phyloP scores from a whole-genome alignment of 176 grass and related monocot genomes.

The Guadua angustifolia region DNA sequence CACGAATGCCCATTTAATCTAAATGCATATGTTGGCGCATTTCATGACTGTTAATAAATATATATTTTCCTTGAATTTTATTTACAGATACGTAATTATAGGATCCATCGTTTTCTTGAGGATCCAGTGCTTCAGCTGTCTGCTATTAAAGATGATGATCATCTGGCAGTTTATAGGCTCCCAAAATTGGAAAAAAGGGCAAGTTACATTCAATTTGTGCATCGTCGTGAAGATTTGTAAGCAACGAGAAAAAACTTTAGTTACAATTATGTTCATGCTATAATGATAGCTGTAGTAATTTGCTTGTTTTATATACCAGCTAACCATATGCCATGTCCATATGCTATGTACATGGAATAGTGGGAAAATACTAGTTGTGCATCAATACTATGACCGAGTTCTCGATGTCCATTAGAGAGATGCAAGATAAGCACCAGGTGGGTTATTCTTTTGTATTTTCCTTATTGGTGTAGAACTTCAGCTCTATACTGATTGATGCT shows the following conservation, averaged over 20 bases:
- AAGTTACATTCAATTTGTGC: conserved; percentile 91
- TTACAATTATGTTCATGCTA: conserved; percentile 27
- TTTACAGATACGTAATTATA: conserved; percentile 82
- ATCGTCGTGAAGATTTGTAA: conserved; percentile 87
- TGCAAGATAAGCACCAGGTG: conserved; percentile 91
- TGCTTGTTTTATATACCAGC: conserved; percentile 27
- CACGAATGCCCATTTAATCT: conserved; percentile 18
- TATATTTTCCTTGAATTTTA: conserved; percentile 37
- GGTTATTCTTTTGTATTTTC: background rate
- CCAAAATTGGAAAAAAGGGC: conserved; percentile 72
- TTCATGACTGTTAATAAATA: conserved; percentile 36
- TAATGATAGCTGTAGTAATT: conserved; percentile 13
- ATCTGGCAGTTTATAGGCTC: conserved; percentile 83
- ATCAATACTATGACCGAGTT: conserved; percentile 77
- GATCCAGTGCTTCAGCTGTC: conserved; percentile 85
- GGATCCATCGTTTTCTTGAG: conserved; percentile 78
- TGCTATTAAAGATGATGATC: conserved; percentile 89
- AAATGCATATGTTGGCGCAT: conserved; percentile 32
- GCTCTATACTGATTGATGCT: background rate
- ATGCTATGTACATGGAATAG: conserved; percentile 38
- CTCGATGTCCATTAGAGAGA: conserved; percentile 86
- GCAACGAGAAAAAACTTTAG: conserved; percentile 34
- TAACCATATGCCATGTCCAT: conserved; percentile 15
- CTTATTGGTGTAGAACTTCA: background rate
- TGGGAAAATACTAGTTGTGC: conserved; percentile 22